Evolutionary conservation across 2,329 filamentous ascomycete genomes (phyloP), one percentile per base, ranked within the genome.

Genomic region (Aspergillus texensis): DNA sequence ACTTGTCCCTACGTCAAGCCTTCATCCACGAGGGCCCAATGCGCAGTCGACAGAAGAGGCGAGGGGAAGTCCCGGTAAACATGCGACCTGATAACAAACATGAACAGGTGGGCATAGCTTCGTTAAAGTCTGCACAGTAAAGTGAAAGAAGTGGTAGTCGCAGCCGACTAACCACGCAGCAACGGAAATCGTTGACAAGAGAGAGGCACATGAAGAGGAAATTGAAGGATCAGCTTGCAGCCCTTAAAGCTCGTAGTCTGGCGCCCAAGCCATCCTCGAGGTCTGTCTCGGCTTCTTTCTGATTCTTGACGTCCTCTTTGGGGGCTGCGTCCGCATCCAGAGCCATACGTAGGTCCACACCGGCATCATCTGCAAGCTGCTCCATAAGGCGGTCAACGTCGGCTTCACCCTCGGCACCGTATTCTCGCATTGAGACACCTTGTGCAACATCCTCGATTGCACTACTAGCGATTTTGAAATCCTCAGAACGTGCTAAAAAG

Each of bases 371-470:
- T 10, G 79, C 79, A 67, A 81, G 69, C 66, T 80, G 77, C 66
- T 80, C 78, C 78, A 81, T 80, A 65, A 81, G 65, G 48, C 73
- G 74, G 67, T 81, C 79, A 55, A 80, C 78, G 53, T 81, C 79
- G 1, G 73, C 64, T 62, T 79, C 76, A 1, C 78, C 79, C 68
- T 81, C 78, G 3, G 80, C 79, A 28, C 79, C 80, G 55, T 81
- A 80, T 68, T 80, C 78, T 67, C 78, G 76, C 76, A 79, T 78
- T 57, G 77, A 77, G 10, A 81, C 69, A 1, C 78, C 78, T 64
- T 76, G 73, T 30, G 77, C 76, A 12, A 81, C 79, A 63, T 79
- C 78, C 63, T 79, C 76, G 50, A 81, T 77, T 24, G 79, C 79
- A 60, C 68, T 74, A 28, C 76, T 76, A 5, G 79, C 79, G 59